Percentiles rank a stretch among this genome's conserved stretches.
Evolutionary conservation across 1,139 yeast genomes (phyloP).

Genomic region (Pichia sp.): DNA sequence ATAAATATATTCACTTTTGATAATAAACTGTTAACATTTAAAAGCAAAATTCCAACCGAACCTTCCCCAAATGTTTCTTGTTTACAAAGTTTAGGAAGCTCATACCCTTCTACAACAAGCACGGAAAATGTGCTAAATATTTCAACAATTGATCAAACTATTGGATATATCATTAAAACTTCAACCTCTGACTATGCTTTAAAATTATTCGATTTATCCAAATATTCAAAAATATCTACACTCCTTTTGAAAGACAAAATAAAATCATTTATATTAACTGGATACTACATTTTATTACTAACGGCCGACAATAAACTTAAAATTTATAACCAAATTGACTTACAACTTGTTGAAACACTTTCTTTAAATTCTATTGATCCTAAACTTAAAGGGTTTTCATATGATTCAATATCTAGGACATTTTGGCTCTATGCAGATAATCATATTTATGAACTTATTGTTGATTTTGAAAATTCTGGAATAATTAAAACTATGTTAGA

Average conservation of each 20-base stretch:
- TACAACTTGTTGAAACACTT: slow-evolving; percentile 25
- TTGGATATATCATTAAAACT: background rate
- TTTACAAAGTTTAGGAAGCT: slow-evolving; percentile 17
- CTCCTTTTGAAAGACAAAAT: background rate
- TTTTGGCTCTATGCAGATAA: slow-evolving; percentile 54
- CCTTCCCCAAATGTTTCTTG: slow-evolving; percentile 10
- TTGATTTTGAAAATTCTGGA: slow-evolving; percentile 62
- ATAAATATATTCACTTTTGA: slow-evolving; percentile 6
- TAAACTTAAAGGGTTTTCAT: slow-evolving; percentile 47
- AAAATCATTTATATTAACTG: slow-evolving; percentile 28
- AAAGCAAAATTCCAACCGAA: slow-evolving; percentile 9
- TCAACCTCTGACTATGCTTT: background rate
- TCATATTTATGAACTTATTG: slow-evolving; percentile 59
- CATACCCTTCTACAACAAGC: slow-evolving; percentile 9
- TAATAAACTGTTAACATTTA: background rate
- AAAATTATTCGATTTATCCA: background rate
- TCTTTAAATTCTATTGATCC: slow-evolving; percentile 29
- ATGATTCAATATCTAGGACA: slow-evolving; percentile 50
- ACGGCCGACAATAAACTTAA: slow-evolving; percentile 35
- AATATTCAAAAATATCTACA: background rate
- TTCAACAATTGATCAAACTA: background rate
- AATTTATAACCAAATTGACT: slow-evolving; percentile 46
- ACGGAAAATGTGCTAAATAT: background rate
- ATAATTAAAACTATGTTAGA: slow-evolving; percentile 72
- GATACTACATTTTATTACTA: slow-evolving; percentile 47